Percentiles rank a stretch among this genome's conserved stretches.
phyloP scores from a whole-genome alignment of 305 asterid genomes.

The Euphrasia arctica region DNA sequence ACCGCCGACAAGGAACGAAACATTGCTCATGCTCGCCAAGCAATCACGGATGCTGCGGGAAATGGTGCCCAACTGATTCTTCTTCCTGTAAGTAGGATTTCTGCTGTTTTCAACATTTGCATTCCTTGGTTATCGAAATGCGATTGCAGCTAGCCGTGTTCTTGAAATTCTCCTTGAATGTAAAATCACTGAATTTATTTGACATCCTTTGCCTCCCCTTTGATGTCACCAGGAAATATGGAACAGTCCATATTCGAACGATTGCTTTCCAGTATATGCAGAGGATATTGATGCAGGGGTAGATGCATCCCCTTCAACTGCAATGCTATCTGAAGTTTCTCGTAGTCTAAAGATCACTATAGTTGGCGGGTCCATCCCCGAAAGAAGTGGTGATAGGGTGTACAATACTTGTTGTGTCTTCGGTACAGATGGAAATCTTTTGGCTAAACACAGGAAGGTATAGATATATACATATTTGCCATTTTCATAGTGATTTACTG shows the following conservation, averaged over 20 bases:
- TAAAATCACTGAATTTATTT: conserved; percentile 10
- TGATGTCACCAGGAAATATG: conserved; percentile 64
- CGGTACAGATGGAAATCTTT: conserved; percentile 69
- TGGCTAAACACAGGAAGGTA: conserved; percentile 86
- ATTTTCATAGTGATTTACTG: conserved; percentile 13
- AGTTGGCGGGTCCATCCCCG: conserved; percentile 90
- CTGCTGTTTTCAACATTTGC: neutral
- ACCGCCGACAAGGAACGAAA: conserved; percentile 63
- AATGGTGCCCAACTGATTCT: conserved; percentile 78
- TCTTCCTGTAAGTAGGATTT: conserved; percentile 65
- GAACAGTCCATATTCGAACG: conserved; percentile 88
- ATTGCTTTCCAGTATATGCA: conserved; percentile 77
- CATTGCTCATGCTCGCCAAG: conserved; percentile 62
- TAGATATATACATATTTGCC: conserved; percentile 31
- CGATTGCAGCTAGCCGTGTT: conserved; percentile 11
- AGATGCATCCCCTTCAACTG: conserved; percentile 69
- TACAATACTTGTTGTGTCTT: conserved; percentile 80
- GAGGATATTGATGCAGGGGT: conserved; percentile 82
- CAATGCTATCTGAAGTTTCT: conserved; percentile 76
- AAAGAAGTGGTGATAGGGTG: conserved; percentile 60
- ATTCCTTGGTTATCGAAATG: conserved; percentile 3
- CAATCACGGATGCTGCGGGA: conserved; percentile 62
- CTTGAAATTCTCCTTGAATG: conserved; percentile 10
- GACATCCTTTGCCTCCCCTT: conserved; percentile 14
- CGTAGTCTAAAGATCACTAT: conserved; percentile 58